These are phyloP conservation scores for Podospora tetraspora DNA, from an alignment of 495 filamentous ascomycete species.

Conservation along the genomic window DNA sequence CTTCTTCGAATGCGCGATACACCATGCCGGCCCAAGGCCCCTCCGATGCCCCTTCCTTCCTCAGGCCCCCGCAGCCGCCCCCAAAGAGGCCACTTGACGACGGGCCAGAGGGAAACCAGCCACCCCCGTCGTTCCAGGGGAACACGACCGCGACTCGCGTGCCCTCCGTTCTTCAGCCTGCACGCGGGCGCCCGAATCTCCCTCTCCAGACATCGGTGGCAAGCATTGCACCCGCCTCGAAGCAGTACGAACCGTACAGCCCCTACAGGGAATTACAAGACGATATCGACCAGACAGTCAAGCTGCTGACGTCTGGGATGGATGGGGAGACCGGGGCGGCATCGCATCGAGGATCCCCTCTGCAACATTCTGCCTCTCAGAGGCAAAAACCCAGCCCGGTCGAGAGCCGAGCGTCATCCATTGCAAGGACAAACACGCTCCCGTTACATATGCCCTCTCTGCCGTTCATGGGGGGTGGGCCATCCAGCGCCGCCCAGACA, in stretches of 20 bases:
- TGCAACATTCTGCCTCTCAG: neutral
- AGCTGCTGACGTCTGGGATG: conserved; percentile 11
- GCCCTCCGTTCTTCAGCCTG: conserved; percentile 36
- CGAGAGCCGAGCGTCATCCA: neutral
- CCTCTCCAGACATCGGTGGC: conserved; percentile 13
- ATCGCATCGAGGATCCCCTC: neutral
- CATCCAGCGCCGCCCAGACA: neutral
- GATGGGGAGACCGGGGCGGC: conserved; percentile 5
- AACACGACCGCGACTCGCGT: conserved; percentile 4
- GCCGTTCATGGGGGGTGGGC: conserved; percentile 23
- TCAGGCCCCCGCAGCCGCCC: conserved; percentile 13
- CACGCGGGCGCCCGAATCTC: conserved; percentile 22
- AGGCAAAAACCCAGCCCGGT: neutral
- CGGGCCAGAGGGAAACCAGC: no score
- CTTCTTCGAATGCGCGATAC: conserved; percentile 6
- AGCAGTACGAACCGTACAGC: conserved; percentile 17
- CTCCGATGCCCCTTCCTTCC: conserved; percentile 12
- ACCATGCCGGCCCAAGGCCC: neutral
- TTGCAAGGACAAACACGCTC: conserved; percentile 28
- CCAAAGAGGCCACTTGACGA: conserved; percentile 9
- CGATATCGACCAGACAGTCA: conserved; percentile 19
- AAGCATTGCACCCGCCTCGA: conserved; percentile 11
- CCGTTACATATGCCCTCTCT: conserved; percentile 26
- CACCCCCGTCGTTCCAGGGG: neutral
- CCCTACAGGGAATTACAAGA: conserved; percentile 16